These are phyloP conservation scores for Aspergillus ochraceus DNA, from an alignment of 2,329 filamentous ascomycete genomes.

Conservation along the genomic window DNA sequence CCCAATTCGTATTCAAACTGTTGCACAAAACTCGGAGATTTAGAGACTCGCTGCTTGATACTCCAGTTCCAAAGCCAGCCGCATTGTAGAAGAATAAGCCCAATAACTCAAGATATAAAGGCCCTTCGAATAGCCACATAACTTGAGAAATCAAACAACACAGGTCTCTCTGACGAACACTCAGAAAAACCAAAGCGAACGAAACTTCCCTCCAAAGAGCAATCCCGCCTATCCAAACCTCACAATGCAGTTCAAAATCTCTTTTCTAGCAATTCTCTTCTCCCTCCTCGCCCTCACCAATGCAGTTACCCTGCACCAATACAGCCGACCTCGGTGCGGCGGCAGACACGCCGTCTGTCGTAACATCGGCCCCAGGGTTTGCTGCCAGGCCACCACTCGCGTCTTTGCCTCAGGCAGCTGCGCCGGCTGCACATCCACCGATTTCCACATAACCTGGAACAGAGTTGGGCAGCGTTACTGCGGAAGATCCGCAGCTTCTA, in stretches of 20 bases:
- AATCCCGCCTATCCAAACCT: not conserved
- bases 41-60: not conserved
- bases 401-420: not conserved
- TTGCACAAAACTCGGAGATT: not conserved
- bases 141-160: not conserved
- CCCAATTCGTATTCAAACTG: not conserved
- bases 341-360: not conserved
- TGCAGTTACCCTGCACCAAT: not conserved
- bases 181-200: not conserved
- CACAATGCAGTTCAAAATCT: not conserved
- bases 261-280: not conserved
- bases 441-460: slow-evolving; percentile 1
- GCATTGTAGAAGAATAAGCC: no score
- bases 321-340: not conserved
- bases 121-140: not conserved
- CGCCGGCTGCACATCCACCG: not conserved
- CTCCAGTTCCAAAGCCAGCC: not conserved
- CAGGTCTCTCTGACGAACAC: not conserved
- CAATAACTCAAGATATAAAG: not conserved
- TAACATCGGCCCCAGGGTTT: not conserved
- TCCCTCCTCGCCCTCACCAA: not conserved
- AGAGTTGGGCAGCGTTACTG: not conserved
- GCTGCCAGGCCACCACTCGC: not conserved
- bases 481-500: not conserved
- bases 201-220: no score